A percentile compares a stretch with the other conserved stretches of the same genome.
These are phyloP conservation scores for Hordeum marinum DNA, from an alignment of 176 grass and related monocot genomes.

Conservation along the genomic window DNA sequence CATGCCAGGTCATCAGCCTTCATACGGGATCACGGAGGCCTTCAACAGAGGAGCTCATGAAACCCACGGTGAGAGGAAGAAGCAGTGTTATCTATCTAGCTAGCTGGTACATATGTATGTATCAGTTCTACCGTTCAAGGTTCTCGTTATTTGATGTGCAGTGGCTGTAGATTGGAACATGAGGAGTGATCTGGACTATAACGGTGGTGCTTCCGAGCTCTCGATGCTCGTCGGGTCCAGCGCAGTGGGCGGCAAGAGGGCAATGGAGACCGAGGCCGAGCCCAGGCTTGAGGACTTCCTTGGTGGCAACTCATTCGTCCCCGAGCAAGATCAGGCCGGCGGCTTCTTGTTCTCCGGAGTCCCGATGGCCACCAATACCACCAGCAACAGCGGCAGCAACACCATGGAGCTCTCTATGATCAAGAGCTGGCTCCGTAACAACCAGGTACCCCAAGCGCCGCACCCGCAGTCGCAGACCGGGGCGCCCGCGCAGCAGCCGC, in stretches of 20 bases:
- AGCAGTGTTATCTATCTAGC: background rate
- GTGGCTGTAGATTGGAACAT: constrained; percentile 82
- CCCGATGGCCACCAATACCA: constrained; percentile 33
- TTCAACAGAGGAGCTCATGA: constrained; percentile 41
- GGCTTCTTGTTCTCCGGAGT: constrained; percentile 55
- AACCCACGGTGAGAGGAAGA: constrained; percentile 36
- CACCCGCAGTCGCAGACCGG: background rate
- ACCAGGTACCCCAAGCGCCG: constrained; percentile 25
- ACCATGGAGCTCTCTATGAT: constrained; percentile 89
- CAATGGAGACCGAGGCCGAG: constrained; percentile 35
- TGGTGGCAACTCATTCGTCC: constrained; percentile 72
- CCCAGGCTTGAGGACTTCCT: constrained; percentile 98
- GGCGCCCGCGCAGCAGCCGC: background rate
- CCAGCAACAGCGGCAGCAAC: constrained; percentile 43
- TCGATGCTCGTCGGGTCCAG: constrained; percentile 96
- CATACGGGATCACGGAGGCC: constrained; percentile 49
- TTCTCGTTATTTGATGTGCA: constrained; percentile 41
- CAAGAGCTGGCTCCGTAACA: constrained; percentile 88
- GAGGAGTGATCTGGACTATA: constrained; percentile 55
- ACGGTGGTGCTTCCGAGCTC: constrained; percentile 66
- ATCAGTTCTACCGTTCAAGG: constrained; percentile 6
- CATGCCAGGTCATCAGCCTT: constrained; percentile 24
- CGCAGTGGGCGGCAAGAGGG: constrained; percentile 31
- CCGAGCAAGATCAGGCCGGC: constrained; percentile 63
- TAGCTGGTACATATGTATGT: background rate